Evolutionary conservation across 140 eudicot species (phyloP), one percentile per base, ranked within the genome.

Genomic region (Bidens hawaiensis): DNA sequence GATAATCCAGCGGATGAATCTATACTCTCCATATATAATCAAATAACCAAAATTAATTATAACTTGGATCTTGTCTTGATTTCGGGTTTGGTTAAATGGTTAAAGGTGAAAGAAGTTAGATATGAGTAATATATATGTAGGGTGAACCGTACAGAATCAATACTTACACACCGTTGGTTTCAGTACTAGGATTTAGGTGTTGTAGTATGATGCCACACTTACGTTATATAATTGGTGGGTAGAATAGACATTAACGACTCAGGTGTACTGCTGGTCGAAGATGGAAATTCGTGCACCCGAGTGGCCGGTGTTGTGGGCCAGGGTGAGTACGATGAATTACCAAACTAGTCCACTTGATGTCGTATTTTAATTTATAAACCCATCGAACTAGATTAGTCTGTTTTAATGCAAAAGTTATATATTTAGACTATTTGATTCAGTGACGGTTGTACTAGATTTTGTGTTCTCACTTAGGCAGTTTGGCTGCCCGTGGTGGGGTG

Each of bases 1-100:
- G 89, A 76, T n/a, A n/a, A n/a, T 4, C 93, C 89, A n/a, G 82
- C 56, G 0, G 95, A 80, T 1, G 95, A 83, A 60, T 89, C 93
- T 0, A 86, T 83, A 33, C 95, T 86, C 51, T 89, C 97, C 95
- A 85, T n/a, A n/a, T n/a, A n/a, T 85, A 17, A 53, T 33, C 31
- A 14, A 34, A n/a, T n/a, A n/a, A n/a, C n/a, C n/a, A n/a, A n/a
- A n/a, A n/a, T n/a, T n/a, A n/a, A n/a, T n/a, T n/a, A n/a, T n/a
- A n/a, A n/a, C n/a, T n/a, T n/a, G n/a, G n/a, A n/a, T n/a, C n/a
- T n/a, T n/a, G n/a, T n/a, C n/a, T 71, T 69, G 62, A 31, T 42
- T 69, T 28, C 2, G 28, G 25, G 25, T 58, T 11, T 48, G 65
- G 56, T 67, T 38, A n/a, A 62, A 57, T 70, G n/a, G n/a, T n/a